These are phyloP conservation scores for Cenchrus fungigraminus DNA, from an alignment of 176 grass and related monocot genomes.

Conservation along the genomic window DNA sequence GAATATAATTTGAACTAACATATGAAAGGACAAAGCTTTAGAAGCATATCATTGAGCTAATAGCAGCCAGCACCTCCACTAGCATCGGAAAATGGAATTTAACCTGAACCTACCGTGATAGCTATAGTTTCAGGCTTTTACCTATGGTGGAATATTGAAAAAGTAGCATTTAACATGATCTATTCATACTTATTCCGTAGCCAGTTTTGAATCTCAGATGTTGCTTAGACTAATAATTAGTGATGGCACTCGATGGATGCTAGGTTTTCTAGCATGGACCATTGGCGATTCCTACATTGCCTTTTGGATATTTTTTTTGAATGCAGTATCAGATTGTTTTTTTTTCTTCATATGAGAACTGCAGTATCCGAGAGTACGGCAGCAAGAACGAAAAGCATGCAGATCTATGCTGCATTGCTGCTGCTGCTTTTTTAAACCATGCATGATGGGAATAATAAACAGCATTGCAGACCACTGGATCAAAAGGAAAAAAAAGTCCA, in stretches of 20 bases:
- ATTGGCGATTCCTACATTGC: background rate
- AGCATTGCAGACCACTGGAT: background rate
- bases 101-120: slow-evolving; percentile 30
- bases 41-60: slow-evolving; percentile 34
- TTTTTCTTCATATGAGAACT: no score
- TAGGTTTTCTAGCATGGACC: slow-evolving; percentile 12
- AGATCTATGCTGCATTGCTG: background rate
- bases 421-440: background rate
- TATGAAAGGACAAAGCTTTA: slow-evolving; percentile 34
- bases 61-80: slow-evolving; percentile 41
- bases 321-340: background rate
- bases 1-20: slow-evolving; percentile 27
- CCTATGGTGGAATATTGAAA: background rate
- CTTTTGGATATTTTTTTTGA: slow-evolving; percentile 12
- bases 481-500: background rate
- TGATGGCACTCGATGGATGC: background rate
- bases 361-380: no score
- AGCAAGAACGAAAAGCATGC: slow-evolving; percentile 11
- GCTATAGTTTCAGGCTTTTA: slow-evolving; percentile 15
- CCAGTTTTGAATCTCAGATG: slow-evolving; percentile 26
- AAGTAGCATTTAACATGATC: slow-evolving; percentile 13
- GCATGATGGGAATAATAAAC: background rate
- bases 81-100: slow-evolving; percentile 41
- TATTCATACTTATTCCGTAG: slow-evolving; percentile 11
- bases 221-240: slow-evolving; percentile 34